Conservation (phyloP, 2,329 filamentous ascomycete genomes). For the Botrytis squamosa region DNA sequence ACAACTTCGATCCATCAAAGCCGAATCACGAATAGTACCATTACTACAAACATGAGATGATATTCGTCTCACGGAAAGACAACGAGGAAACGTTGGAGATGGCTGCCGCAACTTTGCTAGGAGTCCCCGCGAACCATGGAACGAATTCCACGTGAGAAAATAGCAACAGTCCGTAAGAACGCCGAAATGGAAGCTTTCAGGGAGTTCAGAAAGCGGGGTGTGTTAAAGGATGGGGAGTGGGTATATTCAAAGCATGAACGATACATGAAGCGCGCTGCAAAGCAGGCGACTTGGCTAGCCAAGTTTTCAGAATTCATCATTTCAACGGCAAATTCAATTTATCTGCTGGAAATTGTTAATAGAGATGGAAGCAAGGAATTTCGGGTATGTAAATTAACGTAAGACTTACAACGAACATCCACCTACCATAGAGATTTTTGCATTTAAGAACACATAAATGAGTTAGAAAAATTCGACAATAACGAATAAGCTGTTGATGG, state of each 20-base stretch:
- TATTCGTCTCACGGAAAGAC: neutral
- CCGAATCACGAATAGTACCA: neutral
- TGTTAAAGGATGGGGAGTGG: neutral
- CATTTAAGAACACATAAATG: neutral
- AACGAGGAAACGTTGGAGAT: neutral
- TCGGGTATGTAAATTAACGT: neutral
- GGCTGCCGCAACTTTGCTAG: neutral
- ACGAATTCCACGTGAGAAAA: neutral
- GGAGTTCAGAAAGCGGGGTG: neutral
- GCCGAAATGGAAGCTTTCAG: neutral
- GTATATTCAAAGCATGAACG: neutral
- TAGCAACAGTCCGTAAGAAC: neutral
- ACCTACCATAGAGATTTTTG: neutral
- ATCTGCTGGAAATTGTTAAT: too few relatives aligned
- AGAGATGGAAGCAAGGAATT: neutral
- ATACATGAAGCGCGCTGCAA: too few relatives aligned
- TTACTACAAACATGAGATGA: neutral
- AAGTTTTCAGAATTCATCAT: too few relatives aligned
- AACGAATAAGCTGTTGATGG: accelerated
- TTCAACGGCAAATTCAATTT: too few relatives aligned
- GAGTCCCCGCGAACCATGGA: neutral
- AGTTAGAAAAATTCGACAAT: neutral
- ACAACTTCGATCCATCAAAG: too few relatives aligned
- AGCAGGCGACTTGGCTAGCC: neutral
- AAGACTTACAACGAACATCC: neutral